Conservation (phyloP, 2,329 filamentous ascomycete genomes). For the Capronia epimyces region DNA sequence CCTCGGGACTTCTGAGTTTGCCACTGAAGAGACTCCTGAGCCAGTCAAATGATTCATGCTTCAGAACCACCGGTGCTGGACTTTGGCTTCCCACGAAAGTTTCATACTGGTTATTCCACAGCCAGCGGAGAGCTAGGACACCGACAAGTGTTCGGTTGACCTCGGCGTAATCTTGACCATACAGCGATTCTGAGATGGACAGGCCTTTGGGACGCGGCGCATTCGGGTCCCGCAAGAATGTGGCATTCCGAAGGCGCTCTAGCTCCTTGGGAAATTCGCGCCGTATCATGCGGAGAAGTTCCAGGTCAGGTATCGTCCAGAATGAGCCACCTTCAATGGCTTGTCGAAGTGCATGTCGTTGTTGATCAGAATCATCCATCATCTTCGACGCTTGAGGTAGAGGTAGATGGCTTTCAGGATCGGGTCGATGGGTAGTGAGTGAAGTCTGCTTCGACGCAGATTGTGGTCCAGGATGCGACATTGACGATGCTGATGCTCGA, state of each 20-base stretch:
- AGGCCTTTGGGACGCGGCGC: slow-evolving; percentile 4
- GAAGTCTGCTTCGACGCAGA: too few relatives aligned
- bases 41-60: slow-evolving; percentile 30
- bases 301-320: slow-evolving; percentile 20
- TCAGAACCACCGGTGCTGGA: slow-evolving; percentile 25
- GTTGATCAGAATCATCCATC: not conserved
- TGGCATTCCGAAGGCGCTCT: slow-evolving; percentile 31
- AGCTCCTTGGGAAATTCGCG: slow-evolving; percentile 31
- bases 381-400: not conserved
- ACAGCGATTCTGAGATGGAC: slow-evolving; percentile 34
- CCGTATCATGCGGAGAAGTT: slow-evolving; percentile 29
- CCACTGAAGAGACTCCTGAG: slow-evolving; percentile 27
- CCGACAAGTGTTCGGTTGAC: slow-evolving; percentile 39
- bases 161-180: slow-evolving; percentile 33
- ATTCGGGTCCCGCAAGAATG: slow-evolving; percentile 14
- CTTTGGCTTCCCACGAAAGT: slow-evolving; percentile 31
- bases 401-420: not conserved
- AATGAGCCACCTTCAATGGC: slow-evolving; percentile 15
- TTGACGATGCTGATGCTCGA: too few relatives aligned
- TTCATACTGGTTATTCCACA: slow-evolving; percentile 34
- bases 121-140: slow-evolving; percentile 37
- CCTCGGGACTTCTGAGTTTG: slow-evolving; percentile 17
- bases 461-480: too few relatives aligned
- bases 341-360: slow-evolving; percentile 1
- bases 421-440: too few relatives aligned